Conservation (phyloP, 208 protist genomes). For the Strigomonas oncopelti region DNA sequence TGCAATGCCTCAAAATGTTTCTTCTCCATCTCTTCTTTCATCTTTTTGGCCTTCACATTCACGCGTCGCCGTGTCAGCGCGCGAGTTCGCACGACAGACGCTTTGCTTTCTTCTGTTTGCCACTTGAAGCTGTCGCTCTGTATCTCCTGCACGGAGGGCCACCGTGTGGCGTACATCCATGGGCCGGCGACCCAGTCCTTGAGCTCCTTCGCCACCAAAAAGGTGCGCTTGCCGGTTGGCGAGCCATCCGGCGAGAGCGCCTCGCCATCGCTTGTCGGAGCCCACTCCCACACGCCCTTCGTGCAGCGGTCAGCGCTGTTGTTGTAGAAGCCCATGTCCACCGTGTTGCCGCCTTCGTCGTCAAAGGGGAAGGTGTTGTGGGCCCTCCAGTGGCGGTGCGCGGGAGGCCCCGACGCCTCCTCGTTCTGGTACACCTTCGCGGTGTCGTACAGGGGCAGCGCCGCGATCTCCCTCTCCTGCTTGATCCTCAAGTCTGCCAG, state of each 20-base stretch:
- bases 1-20: slow-evolving; percentile 38
- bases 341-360: slow-evolving; percentile 33
- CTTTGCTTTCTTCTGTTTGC: slow-evolving; percentile 16
- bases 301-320: slow-evolving; percentile 3
- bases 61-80: slow-evolving; percentile 38
- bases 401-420: slow-evolving; percentile 12
- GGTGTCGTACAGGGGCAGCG: slow-evolving; percentile 23
- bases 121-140: slow-evolving; percentile 24
- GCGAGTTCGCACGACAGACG: slow-evolving; percentile 38
- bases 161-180: slow-evolving; percentile 59
- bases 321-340: slow-evolving; percentile 47
- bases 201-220: slow-evolving; percentile 28
- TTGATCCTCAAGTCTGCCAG: slow-evolving; percentile 43
- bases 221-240: background rate
- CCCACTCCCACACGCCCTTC: slow-evolving; percentile 51
- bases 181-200: slow-evolving; percentile 51
- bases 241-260: background rate
- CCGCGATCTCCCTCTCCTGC: slow-evolving; percentile 35
- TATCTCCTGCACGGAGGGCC: slow-evolving; percentile 38
- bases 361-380: slow-evolving; percentile 65
- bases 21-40: slow-evolving; percentile 16
- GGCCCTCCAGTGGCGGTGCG: slow-evolving; percentile 29
- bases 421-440: slow-evolving; percentile 59
- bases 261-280: slow-evolving; percentile 14
- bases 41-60: slow-evolving; percentile 29